These are phyloP conservation scores for Alternaria sp. DNA, from an alignment of 2,329 filamentous ascomycete species.

Conservation along the genomic window DNA sequence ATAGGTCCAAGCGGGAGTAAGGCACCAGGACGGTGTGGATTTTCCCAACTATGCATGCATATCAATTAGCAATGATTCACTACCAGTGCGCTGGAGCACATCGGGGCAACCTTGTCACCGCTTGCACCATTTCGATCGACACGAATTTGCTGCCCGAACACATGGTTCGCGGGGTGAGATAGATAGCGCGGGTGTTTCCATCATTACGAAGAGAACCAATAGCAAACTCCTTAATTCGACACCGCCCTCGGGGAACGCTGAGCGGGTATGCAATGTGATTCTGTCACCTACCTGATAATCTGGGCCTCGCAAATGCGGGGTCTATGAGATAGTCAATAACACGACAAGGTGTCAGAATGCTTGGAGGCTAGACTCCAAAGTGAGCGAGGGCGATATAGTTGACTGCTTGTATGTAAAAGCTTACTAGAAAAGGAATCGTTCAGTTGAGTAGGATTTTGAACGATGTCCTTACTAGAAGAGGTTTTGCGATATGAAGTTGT, in stretches of 20 bases:
- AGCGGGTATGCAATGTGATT: constrained; percentile 3
- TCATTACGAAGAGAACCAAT: constrained; percentile 11
- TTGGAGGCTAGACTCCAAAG: neutral
- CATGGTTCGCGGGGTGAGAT: constrained; percentile 4
- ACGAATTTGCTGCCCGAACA: constrained; percentile 1
- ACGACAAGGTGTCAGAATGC: neutral
- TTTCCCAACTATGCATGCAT: neutral
- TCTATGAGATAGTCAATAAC: neutral
- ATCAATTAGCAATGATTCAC: constrained; percentile 12
- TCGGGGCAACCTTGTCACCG: constrained; percentile 5
- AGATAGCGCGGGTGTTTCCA: neutral
- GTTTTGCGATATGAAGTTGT: neutral
- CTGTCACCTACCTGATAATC: constrained; percentile 21
- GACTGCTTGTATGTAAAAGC: neutral
- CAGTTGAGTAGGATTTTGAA: neutral
- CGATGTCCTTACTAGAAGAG: neutral
- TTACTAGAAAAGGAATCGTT: neutral
- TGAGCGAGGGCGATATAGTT: neutral
- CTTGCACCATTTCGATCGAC: neutral
- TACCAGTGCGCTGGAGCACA: neutral
- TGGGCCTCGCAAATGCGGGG: neutral
- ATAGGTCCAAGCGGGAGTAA: neutral
- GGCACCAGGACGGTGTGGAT: neutral
- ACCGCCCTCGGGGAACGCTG: constrained; percentile 18
- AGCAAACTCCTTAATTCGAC: constrained; percentile 7